Evolutionary conservation across 1,139 yeast species (phyloP), one percentile per base, ranked within the genome.

Genomic region (Kazachstania sp.): DNA sequence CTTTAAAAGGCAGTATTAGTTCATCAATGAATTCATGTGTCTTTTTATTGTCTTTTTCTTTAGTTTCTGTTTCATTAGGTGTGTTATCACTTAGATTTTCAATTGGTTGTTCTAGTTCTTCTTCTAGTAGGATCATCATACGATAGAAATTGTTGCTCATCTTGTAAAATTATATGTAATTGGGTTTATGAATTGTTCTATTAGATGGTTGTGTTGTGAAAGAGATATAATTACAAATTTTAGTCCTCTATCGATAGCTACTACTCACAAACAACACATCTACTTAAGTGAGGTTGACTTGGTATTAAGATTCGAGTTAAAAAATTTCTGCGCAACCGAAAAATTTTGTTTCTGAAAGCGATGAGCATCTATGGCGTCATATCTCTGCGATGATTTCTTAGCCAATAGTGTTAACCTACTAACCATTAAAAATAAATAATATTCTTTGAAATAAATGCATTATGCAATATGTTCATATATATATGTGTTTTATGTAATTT

Each of bases 1-100:
- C 75, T 8, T 63, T 63, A 18, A 69, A 59, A 9, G 66, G 67
- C 32, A 63, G 43, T 9, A 52, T 47, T 19, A 62, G 45, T 48
- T 63, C 67, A 30, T 62, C 66, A 3, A 62, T 54, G 41, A 57
- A 63, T 40, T 63, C 67, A 43, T 63, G 67, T 23, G 57, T 54
- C 12, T 54, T 57, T 39, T 58, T 56, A 11, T 42, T 44, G 2
- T 47, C 47, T 19, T 46, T 46, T 9, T 34, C 43, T 7, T 41
- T 43, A 13, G 39, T 47, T 3, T 48, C 41, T 6, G 49, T 41
- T 3, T 51, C 39, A 35, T 54, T 56, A 39, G 57, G 59, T 37
- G 53, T 37, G 44, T 18, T 16, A 4, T 39, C 45, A 26, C 36
- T 48, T 31, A 30, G 29, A 16, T 36, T 42, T 32, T 40, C 47